These are phyloP conservation scores for Rhodotorula glutinis DNA, from an alignment of 1,284 basidiomycete species.

Conservation along the genomic window DNA sequence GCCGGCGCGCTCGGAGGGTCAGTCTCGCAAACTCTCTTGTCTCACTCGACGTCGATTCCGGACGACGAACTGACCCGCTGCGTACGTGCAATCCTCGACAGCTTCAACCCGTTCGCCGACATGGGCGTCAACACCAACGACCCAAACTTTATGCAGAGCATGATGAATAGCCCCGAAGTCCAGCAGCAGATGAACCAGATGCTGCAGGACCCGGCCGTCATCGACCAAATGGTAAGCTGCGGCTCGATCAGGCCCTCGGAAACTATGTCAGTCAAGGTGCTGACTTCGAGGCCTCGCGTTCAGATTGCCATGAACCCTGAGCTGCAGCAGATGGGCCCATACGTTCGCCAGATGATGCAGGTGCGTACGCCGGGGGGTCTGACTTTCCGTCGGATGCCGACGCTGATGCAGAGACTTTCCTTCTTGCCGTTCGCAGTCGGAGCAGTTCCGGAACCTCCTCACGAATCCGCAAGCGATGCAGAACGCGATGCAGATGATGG, in stretches of 20 bases:
- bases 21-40: neutral
- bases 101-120: conserved; percentile 82
- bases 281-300: no score
- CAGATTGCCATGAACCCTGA: conserved; percentile 73
- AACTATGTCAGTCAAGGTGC: no score
- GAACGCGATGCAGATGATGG: conserved; percentile 62
- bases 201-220: conserved; percentile 72
- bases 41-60: no score
- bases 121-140: conserved; percentile 74
- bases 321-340: conserved; percentile 70
- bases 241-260: no score
- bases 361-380: no score
- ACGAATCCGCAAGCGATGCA: conserved; percentile 72
- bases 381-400: no score
- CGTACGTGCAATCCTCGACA: no score
- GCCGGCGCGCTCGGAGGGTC: conserved; percentile 39
- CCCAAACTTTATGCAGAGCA: conserved; percentile 65
- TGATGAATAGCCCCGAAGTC: conserved; percentile 79
- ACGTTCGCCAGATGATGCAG: conserved; percentile 73
- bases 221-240: conserved; percentile 61
- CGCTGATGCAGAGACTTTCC: no score
- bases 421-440: conserved; percentile 16
- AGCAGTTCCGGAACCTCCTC: conserved; percentile 40
- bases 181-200: conserved; percentile 69
- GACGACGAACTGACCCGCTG: neutral